These are phyloP conservation scores for Blumeriella jaapii DNA, from an alignment of 2,329 filamentous ascomycete species.

Conservation along the genomic window DNA sequence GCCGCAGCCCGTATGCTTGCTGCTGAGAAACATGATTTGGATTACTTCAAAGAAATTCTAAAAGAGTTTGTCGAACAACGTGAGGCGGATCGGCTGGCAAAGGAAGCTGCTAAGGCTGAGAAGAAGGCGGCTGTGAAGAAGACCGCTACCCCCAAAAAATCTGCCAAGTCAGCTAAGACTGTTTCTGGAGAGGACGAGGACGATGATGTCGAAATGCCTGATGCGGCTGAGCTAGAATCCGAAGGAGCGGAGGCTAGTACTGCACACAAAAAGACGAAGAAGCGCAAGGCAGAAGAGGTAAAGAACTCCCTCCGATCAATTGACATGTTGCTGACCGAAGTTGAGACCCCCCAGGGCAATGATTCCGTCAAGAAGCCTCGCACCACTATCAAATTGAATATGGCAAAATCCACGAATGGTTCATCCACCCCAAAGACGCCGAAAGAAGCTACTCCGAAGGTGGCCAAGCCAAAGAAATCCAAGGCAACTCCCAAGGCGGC, in stretches of 20 bases:
- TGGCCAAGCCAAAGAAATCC: constrained; percentile 35
- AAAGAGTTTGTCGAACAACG: constrained; percentile 56
- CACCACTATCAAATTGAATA: constrained; percentile 55
- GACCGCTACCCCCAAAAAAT: constrained; percentile 29
- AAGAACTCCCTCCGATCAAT: constrained; percentile 21
- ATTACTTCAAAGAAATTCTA: constrained; percentile 76
- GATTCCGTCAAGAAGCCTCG: constrained; percentile 58
- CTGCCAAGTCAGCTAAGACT: constrained; percentile 17
- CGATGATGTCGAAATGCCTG: constrained; percentile 50
- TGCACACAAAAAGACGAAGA: constrained; percentile 51
- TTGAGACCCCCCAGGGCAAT: constrained; percentile 43
- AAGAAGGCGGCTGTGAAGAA: constrained; percentile 34
- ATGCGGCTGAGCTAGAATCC: constrained; percentile 42
- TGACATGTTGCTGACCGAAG: constrained; percentile 12
- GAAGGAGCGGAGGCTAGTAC: constrained; percentile 33
- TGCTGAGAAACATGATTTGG: constrained; percentile 62
- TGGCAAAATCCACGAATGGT: constrained; percentile 13
- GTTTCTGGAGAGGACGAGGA: constrained; percentile 40
- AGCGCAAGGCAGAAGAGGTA: constrained; percentile 76
- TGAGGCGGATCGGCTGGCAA: constrained; percentile 38
- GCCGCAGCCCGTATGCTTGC: constrained; percentile 72
- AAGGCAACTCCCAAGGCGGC: constrained; percentile 42
- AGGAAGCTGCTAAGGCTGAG: constrained; percentile 25
- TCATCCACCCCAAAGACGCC: constrained; percentile 47
- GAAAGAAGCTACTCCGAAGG: constrained; percentile 29